Conservation (phyloP, 2,329 filamentous ascomycete species). For the Sclerotiophoma versabilis region DNA sequence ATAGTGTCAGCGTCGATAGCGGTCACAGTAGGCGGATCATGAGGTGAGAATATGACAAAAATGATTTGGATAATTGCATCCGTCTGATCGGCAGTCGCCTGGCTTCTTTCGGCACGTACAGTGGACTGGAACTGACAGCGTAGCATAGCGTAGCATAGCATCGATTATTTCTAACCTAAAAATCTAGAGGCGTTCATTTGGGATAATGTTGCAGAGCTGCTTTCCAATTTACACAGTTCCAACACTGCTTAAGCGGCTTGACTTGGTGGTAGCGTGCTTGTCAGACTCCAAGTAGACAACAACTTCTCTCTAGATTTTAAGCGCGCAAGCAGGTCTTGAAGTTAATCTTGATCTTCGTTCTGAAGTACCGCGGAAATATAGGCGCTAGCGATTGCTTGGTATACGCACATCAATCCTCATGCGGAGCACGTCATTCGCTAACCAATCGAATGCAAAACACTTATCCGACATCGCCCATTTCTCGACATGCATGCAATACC, state of each 20-base stretch:
- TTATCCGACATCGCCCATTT: slow-evolving; percentile 16
- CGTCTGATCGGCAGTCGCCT: not conserved
- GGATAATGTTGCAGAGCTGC: not conserved
- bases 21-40: slow-evolving; percentile 42
- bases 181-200: not conserved
- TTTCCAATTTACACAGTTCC: too few species aligned
- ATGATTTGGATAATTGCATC: not conserved
- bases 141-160: slow-evolving; percentile 16
- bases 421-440: slow-evolving; percentile 18
- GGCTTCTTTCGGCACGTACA: not conserved
- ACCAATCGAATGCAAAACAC: slow-evolving; percentile 6
- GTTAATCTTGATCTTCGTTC: not conserved
- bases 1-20: slow-evolving; percentile 49
- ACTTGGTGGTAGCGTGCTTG: too few species aligned
- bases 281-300: too few species aligned
- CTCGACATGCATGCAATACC: slow-evolving; percentile 4
- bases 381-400: slow-evolving; percentile 2
- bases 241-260: too few species aligned
- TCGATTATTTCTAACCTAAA: not conserved
- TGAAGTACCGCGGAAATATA: slow-evolving; percentile 1
- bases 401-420: slow-evolving; percentile 11
- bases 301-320: not conserved
- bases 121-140: not conserved
- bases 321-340: not conserved
- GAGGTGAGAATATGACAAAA: slow-evolving; percentile 16